phyloP scores from a whole-genome alignment of 2,329 filamentous ascomycete species.

The Penicillium glabrum region DNA sequence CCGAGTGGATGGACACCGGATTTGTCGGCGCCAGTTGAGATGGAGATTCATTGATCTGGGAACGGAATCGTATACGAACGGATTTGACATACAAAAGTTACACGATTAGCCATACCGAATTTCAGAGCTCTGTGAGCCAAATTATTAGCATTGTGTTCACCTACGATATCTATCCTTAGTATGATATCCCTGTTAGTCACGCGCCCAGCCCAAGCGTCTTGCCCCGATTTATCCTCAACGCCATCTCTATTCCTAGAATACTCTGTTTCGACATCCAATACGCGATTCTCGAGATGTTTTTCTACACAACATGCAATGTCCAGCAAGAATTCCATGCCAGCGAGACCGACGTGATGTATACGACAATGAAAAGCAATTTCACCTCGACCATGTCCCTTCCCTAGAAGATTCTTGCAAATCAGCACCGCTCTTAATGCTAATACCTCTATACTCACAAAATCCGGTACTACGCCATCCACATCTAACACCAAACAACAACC shows the following conservation, averaged over 20 bases:
- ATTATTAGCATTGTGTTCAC: neutral
- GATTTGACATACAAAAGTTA: neutral
- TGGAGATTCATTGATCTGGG: slow-evolving; percentile 38
- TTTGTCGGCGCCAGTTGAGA: slow-evolving; percentile 48
- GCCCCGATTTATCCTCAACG: neutral
- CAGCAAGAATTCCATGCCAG: neutral
- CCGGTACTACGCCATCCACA: neutral
- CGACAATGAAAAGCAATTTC: neutral
- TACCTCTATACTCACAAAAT: neutral
- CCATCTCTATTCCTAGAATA: neutral
- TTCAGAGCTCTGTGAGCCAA: neutral
- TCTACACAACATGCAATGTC: neutral
- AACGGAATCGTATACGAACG: no score
- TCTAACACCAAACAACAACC: neutral
- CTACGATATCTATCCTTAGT: neutral
- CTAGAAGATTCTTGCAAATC: neutral
- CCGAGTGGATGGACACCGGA: slow-evolving; percentile 93
- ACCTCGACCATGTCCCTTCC: neutral
- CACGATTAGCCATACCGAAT: neutral
- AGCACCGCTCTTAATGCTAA: neutral
- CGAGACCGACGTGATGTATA: neutral
- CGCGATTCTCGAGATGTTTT: neutral
- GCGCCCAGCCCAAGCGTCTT: neutral
- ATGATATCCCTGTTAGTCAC: neutral
- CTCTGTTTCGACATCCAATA: neutral